Conservation (phyloP, 176 grass and related monocot species). For the Raddia distichophylla region DNA sequence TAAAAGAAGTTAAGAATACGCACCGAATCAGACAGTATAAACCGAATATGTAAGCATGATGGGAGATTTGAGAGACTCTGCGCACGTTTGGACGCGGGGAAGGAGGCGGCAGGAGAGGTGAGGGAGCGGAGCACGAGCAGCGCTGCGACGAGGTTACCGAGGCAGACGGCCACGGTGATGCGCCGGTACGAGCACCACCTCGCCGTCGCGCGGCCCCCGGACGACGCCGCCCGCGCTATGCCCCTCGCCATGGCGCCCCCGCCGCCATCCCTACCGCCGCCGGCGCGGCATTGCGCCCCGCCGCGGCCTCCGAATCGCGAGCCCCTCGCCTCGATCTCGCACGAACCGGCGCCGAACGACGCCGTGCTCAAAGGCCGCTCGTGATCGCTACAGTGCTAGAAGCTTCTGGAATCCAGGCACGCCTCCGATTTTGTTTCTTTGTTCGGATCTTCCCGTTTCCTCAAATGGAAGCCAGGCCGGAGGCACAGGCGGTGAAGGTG, state of each 20-base stretch:
- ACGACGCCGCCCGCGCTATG: slow-evolving; percentile 44
- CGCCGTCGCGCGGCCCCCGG: slow-evolving; percentile 42
- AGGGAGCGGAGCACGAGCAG: slow-evolving; percentile 81
- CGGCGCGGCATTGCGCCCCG: slow-evolving; percentile 48
- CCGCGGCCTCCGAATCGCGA: slow-evolving; percentile 28
- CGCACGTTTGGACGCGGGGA: slow-evolving; percentile 37
- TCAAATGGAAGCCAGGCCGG: slow-evolving; percentile 3
- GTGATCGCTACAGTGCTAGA: background rate
- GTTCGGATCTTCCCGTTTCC: slow-evolving; percentile 8
- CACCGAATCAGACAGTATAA: background rate
- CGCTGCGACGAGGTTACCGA: slow-evolving; percentile 69
- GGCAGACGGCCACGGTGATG: slow-evolving; percentile 77
- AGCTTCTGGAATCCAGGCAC: slow-evolving; percentile 27
- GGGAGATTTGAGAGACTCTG: slow-evolving; percentile 30
- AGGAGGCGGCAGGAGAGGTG: slow-evolving; percentile 38
- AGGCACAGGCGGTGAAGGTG: background rate
- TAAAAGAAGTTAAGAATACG: slow-evolving; percentile 21
- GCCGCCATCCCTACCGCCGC: slow-evolving; percentile 51
- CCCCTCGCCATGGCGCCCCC: slow-evolving; percentile 65
- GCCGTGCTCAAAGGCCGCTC: background rate
- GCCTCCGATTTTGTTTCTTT: slow-evolving; percentile 19
- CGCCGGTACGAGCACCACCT: slow-evolving; percentile 77
- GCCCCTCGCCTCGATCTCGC: slow-evolving; percentile 40
- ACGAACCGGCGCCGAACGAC: background rate
- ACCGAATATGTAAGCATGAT: background rate